Evolutionary conservation across 2,329 filamentous ascomycete genomes (phyloP).

Genomic region (Drechslera avenae): DNA sequence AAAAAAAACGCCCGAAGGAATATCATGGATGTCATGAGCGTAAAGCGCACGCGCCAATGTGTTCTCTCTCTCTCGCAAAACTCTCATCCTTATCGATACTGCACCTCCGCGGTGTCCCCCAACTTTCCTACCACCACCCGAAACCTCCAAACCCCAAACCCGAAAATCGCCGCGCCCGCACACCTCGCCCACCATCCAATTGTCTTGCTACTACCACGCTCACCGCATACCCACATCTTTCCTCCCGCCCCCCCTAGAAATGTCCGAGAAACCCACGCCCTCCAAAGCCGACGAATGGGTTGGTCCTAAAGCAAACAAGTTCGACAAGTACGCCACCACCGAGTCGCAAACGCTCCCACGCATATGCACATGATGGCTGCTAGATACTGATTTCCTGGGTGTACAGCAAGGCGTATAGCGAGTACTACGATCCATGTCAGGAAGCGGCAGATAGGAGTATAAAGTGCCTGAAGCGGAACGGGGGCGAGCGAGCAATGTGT

Average conservation of each 20-base stretch:
- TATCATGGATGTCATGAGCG: too few species aligned
- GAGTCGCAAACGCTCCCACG: neutral
- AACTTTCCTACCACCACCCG: neutral
- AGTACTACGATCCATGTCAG: conserved; percentile 95
- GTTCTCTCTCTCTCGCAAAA: neutral
- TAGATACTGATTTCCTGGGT: conserved; percentile 10
- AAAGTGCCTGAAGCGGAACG: conserved; percentile 86
- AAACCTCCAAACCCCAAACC: neutral
- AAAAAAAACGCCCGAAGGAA: too few species aligned
- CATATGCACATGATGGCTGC: neutral
- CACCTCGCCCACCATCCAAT: neutral
- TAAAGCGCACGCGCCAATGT: too few species aligned
- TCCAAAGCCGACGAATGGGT: conserved; percentile 31
- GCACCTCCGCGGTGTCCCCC: conserved; percentile 7
- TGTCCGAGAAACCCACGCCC: conserved; percentile 16
- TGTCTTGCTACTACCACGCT: neutral
- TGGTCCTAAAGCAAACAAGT: conserved; percentile 43
- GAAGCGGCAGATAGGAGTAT: conserved; percentile 86
- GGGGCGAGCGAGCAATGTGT: conserved; percentile 86
- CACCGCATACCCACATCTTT: too few species aligned
- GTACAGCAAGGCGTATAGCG: conserved; percentile 79
- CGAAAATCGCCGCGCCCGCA: neutral
- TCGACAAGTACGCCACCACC: conserved; percentile 45
- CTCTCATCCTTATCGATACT: conserved; percentile 18
- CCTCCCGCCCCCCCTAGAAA: neutral